phyloP scores from a whole-genome alignment of 768 basidiomycete genomes.

The Agrocybe pediades region DNA sequence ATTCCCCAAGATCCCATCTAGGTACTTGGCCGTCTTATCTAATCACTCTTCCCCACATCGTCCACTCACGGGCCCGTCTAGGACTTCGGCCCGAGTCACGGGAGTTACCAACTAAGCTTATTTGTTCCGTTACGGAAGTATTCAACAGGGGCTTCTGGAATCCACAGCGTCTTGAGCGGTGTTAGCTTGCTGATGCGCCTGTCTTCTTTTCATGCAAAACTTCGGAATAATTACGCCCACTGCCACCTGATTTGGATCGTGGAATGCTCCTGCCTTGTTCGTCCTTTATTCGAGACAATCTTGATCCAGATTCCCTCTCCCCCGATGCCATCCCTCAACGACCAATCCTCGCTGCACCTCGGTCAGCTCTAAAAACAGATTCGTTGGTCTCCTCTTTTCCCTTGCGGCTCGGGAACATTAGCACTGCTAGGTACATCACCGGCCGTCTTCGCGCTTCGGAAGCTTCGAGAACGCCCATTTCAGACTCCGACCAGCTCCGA shows the following conservation, averaged over 20 bases:
- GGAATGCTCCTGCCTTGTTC: slow-evolving; percentile 13
- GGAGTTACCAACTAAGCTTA: slow-evolving; percentile 14
- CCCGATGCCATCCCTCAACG: slow-evolving; percentile 10
- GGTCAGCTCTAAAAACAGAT: not conserved
- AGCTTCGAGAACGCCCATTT: not conserved
- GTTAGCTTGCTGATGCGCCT: slow-evolving; percentile 22
- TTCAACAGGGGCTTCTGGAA: slow-evolving; percentile 18
- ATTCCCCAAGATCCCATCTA: not conserved
- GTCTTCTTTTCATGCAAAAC: slow-evolving; percentile 18
- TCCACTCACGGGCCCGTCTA: not conserved
- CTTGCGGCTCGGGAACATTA: too few relatives aligned
- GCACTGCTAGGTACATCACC: too few relatives aligned
- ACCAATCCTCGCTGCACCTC: not conserved
- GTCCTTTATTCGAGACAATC: not conserved
- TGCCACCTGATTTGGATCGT: slow-evolving; percentile 32
- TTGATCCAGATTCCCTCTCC: not conserved
- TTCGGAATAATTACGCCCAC: slow-evolving; percentile 37
- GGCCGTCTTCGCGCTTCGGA: too few relatives aligned
- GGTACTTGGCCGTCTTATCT: too few relatives aligned
- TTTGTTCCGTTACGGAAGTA: slow-evolving; percentile 20
- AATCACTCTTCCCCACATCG: slow-evolving; percentile 1
- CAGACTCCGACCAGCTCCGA: slow-evolving; percentile 27
- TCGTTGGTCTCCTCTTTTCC: too few relatives aligned
- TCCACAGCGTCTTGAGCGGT: slow-evolving; percentile 14
- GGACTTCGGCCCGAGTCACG: slow-evolving; percentile 18